phyloP scores from a whole-genome alignment of 2,329 filamentous ascomycete species.

The Didymella keratinophila region DNA sequence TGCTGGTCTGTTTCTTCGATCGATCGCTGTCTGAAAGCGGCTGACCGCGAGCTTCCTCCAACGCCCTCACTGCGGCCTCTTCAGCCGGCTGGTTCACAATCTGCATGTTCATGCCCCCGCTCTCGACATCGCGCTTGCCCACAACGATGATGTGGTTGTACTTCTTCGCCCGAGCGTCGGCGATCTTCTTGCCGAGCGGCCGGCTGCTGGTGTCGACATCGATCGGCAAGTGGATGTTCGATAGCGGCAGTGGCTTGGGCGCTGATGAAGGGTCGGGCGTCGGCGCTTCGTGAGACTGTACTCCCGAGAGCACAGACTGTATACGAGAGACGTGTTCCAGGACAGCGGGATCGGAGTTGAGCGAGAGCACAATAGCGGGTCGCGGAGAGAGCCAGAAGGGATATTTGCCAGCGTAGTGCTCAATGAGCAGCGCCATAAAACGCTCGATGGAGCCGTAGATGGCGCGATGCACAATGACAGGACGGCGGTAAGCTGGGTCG shows the following conservation, averaged over 20 bases:
- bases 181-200: constrained; percentile 72
- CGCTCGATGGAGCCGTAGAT: constrained; percentile 85
- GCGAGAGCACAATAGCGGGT: constrained; percentile 76
- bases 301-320: constrained; percentile 41
- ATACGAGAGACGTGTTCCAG: constrained; percentile 58
- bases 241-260: constrained; percentile 54
- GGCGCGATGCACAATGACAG: constrained; percentile 85
- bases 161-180: constrained; percentile 73
- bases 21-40: constrained; percentile 26
- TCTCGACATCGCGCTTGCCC: constrained; percentile 56
- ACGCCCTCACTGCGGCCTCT: constrained; percentile 29
- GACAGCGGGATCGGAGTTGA: constrained; percentile 68
- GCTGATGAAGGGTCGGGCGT: constrained; percentile 21
- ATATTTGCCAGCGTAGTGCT: constrained; percentile 79
- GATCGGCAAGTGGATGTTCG: constrained; percentile 70
- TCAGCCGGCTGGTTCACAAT: constrained; percentile 51
- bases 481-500: constrained; percentile 51
- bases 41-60: constrained; percentile 47
- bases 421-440: constrained; percentile 84
- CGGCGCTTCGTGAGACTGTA: constrained; percentile 28
- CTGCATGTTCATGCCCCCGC: constrained; percentile 37
- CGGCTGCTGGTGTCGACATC: constrained; percentile 73
- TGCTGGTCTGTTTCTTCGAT: constrained; percentile 25
- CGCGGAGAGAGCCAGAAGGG: constrained; percentile 89
- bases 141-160: constrained; percentile 79